These are phyloP conservation scores for Coemansia umbellata DNA, from an alignment of 192 early-diverging fungal species.

Conservation along the genomic window DNA sequence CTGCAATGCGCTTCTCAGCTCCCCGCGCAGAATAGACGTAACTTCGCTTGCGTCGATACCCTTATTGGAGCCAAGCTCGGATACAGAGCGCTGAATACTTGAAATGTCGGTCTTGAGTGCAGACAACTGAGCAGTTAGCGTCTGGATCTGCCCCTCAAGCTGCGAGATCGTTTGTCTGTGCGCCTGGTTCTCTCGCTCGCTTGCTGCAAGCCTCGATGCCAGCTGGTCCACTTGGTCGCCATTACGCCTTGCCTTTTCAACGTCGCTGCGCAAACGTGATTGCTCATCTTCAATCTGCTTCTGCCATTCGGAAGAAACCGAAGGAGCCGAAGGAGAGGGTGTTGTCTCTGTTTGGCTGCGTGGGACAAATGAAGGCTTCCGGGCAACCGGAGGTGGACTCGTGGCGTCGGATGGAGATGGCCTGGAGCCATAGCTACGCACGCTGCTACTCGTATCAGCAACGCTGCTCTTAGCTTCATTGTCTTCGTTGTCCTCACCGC, in stretches of 20 bases:
- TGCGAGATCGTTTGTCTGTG: constrained; percentile 28
- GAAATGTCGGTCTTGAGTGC: constrained; percentile 14
- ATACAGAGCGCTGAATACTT: constrained; percentile 18
- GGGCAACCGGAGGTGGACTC: constrained; percentile 9
- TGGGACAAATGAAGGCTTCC: constrained; percentile 26
- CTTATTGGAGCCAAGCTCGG: constrained; percentile 7
- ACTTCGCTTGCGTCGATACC: constrained; percentile 17
- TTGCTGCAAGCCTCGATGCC: constrained; percentile 13
- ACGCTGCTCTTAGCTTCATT: background rate
- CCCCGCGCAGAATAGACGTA: constrained; percentile 13
- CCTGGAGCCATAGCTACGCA: background rate
- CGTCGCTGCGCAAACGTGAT: constrained; percentile 22
- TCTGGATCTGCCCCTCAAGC: constrained; percentile 32
- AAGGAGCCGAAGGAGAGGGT: background rate
- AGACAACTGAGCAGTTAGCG: constrained; percentile 14
- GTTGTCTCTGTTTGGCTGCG: background rate
- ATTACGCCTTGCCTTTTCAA: constrained; percentile 12
- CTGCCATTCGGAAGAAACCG: constrained; percentile 36
- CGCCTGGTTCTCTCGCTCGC: constrained; percentile 32
- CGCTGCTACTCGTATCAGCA: constrained; percentile 2
- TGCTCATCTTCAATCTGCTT: constrained; percentile 42
- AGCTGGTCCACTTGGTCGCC: constrained; percentile 24
- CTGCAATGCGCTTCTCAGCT: constrained; percentile 24
- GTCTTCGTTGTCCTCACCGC: constrained; percentile 11
- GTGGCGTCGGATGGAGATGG: background rate